Conservation (phyloP, 495 filamentous ascomycete genomes). For the Rhypophila decipiens region DNA sequence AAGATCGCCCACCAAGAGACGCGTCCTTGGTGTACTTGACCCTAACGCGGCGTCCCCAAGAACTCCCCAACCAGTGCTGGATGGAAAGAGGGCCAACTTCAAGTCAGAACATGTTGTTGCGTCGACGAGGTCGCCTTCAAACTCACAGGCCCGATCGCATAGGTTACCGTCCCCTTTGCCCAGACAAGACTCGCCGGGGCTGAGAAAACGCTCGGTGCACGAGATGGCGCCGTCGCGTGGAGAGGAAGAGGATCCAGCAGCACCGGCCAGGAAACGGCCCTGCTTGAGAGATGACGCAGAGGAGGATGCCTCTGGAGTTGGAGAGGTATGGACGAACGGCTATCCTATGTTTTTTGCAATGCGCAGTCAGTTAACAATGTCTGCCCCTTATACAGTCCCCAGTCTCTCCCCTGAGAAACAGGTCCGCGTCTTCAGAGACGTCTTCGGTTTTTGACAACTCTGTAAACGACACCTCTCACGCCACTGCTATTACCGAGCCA, state of each 20-base stretch:
- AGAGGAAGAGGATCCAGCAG: constrained; percentile 3
- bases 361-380: background rate
- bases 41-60: constrained; percentile 30
- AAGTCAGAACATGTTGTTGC: too few relatives aligned
- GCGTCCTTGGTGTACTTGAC: constrained; percentile 38
- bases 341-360: background rate
- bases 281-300: too few relatives aligned
- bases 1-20: constrained; percentile 35
- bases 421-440: constrained; percentile 19
- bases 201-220: constrained; percentile 3
- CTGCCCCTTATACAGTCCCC: background rate
- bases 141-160: too few relatives aligned
- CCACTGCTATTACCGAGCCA: constrained; percentile 33
- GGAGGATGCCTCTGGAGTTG: too few relatives aligned
- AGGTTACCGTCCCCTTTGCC: too few relatives aligned
- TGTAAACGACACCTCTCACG: constrained; percentile 27
- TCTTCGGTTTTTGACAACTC: constrained; percentile 34
- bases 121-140: too few relatives aligned
- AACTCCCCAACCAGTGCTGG: background rate
- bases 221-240: background rate
- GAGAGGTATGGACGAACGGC: background rate
- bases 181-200: too few relatives aligned
- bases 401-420: background rate
- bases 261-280: constrained; percentile 10
- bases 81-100: too few relatives aligned